These are phyloP conservation scores for Aurantiochytrium sp. DNA, from an alignment of 108 stramenopile species.

Conservation along the genomic window DNA sequence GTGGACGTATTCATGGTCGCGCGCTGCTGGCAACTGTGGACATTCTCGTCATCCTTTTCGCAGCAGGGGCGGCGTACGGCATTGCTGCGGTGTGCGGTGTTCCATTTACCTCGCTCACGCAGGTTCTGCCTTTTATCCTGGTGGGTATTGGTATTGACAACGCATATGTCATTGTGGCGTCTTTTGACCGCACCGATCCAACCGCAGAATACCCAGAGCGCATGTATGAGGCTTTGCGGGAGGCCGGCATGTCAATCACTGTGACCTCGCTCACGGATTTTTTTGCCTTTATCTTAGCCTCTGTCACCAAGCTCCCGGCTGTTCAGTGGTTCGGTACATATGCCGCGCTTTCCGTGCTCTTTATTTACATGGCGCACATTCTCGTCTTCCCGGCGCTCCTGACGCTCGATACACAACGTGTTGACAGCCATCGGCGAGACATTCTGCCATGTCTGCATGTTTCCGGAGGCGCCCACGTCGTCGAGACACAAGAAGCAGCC, in stretches of 20 bases:
- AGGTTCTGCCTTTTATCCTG: slow-evolving; percentile 31
- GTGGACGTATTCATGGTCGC: neutral
- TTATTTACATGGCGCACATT: neutral
- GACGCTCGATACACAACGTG: neutral
- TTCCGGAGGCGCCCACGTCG: neutral
- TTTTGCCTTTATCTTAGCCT: neutral
- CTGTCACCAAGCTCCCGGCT: neutral
- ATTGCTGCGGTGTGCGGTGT: neutral
- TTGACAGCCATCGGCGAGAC: neutral
- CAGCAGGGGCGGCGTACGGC: neutral
- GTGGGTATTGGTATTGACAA: slow-evolving; percentile 30
- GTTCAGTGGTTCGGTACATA: neutral
- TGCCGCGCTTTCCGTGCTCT: neutral
- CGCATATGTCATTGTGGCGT: neutral
- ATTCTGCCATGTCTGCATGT: neutral
- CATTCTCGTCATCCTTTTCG: neutral
- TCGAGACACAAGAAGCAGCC: neutral
- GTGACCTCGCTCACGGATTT: neutral
- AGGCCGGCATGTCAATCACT: neutral
- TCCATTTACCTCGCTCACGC: slow-evolving; percentile 29
- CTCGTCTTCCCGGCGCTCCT: neutral
- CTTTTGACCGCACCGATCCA: neutral
- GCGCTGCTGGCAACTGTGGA: neutral
- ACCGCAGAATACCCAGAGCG: neutral
- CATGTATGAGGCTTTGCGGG: neutral